Evolutionary conservation across 371 early-diverging fungal genomes (phyloP), one percentile per base, ranked within the genome.

Genomic region (Apophysomyces elegans): DNA sequence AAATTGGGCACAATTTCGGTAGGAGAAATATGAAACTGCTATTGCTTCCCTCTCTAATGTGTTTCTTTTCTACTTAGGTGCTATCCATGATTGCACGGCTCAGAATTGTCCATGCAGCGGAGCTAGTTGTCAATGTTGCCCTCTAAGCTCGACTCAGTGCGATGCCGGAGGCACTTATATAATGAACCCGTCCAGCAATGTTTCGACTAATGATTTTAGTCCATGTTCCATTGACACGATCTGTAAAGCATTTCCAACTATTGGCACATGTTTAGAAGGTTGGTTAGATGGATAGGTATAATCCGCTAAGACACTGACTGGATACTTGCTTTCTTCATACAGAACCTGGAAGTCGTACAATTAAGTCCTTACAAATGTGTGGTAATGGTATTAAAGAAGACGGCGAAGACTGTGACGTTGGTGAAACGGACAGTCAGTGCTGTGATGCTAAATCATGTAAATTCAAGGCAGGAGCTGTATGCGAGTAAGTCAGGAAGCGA

Each of bases 381-480:
- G 98, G 98, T 14, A 97, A 98, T 75, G 98, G 98, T 2, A 88
- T 98, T 56, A 86, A 86, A 62, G 98, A 98, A 77, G 75, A 73
- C 0, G 91, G 90, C 56, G 99, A 98, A 75, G 92, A 98, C 41
- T 98, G 99, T 74, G 99, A 98, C 74, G 94, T 96, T 64, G 95
- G 94, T 11, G 86, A 88, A 6, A 62, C 78, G 37, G 89, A 85
- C n/a, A 88, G 86, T 37, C 81, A 84, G 3, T 97, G 98, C 82
- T 98, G 98, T 72, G 87, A 93, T 71, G 79, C 84, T 1, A 67
- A 73, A 0, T 92, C 92, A 1, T 97, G 98, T 73, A 94, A 90
- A 74, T 81, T 94, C 54, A 93, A 89, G 63, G 16, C 74, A 14
- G 87, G 85, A 2, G 94, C 97, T 6, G 76, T 85, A 3, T 96